Evolutionary conservation across 2,329 filamentous ascomycete species (phyloP).

Genomic region (Aspergillus persii): DNA sequence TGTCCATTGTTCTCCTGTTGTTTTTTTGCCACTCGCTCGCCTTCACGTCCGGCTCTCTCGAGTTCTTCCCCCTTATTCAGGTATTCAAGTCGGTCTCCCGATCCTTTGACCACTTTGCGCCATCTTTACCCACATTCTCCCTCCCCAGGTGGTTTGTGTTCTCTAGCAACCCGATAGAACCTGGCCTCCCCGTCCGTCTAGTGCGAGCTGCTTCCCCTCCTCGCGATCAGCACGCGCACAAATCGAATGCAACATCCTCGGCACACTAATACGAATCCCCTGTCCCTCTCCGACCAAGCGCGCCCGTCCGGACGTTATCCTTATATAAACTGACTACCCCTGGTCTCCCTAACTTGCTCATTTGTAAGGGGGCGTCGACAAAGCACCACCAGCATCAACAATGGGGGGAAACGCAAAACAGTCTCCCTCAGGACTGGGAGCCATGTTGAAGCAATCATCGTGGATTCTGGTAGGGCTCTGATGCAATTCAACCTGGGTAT

Average conservation of each 20-base stretch:
- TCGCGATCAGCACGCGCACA: conserved; percentile 9
- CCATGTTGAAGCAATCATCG: conserved; percentile 33
- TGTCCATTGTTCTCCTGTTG: neutral
- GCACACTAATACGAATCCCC: neutral
- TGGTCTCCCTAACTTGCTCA: neutral
- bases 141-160: neutral
- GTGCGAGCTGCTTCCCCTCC: neutral
- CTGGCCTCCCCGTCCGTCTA: neutral
- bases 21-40: neutral
- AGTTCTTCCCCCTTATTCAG: neutral
- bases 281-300: neutral
- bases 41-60: neutral
- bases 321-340: neutral
- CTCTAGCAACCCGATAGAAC: neutral
- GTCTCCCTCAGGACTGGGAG: conserved; percentile 33
- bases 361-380: neutral
- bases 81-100: neutral
- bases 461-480: conserved; percentile 41
- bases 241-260: conserved; percentile 16
- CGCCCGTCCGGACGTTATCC: neutral
- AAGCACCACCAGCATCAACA: conserved; percentile 9
- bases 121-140: neutral
- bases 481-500: neutral
- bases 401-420: conserved; percentile 36
- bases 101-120: neutral